Evolutionary conservation across 164 flowering plant species (phyloP).

Genomic region (Sextonia rubra): DNA sequence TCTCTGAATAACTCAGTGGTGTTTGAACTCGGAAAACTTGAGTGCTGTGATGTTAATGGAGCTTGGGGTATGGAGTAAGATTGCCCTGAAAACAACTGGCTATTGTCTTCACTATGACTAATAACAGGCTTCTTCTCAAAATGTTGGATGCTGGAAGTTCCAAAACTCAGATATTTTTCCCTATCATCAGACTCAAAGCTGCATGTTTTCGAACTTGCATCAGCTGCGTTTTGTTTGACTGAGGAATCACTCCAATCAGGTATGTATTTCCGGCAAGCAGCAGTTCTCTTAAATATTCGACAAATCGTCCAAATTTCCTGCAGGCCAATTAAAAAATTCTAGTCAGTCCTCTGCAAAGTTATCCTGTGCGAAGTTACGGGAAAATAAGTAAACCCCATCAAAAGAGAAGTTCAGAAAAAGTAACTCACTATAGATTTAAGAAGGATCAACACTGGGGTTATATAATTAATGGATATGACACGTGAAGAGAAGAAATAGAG

Average conservation of each 20-base stretch:
- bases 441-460: not conserved
- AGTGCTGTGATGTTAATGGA: constrained; percentile 12
- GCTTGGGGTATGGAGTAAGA: constrained; percentile 4
- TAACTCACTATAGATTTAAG: not conserved
- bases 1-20: constrained; percentile 13
- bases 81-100: constrained; percentile 2
- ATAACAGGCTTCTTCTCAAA: constrained; percentile 18
- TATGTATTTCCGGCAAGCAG: constrained; percentile 34
- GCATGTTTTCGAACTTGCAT: constrained; percentile 2
- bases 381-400: too few relatives aligned
- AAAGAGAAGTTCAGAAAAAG: too few relatives aligned
- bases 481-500: too few relatives aligned
- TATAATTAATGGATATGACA: not conserved
- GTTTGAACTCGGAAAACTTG: constrained; percentile 11
- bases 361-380: too few relatives aligned
- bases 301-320: constrained; percentile 96
- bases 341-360: not conserved
- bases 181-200: constrained; percentile 1
- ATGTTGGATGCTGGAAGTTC: constrained; percentile 6
- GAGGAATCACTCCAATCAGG: constrained; percentile 40
- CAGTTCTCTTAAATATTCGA: constrained; percentile 67
- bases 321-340: not conserved
- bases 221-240: constrained; percentile 13
- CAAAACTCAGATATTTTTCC: not conserved
- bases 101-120: constrained; percentile 15